Evolutionary conservation across 352 stramenopile genomes (phyloP), one percentile per base, ranked within the genome.

Genomic region (Pythium plurisporium): DNA sequence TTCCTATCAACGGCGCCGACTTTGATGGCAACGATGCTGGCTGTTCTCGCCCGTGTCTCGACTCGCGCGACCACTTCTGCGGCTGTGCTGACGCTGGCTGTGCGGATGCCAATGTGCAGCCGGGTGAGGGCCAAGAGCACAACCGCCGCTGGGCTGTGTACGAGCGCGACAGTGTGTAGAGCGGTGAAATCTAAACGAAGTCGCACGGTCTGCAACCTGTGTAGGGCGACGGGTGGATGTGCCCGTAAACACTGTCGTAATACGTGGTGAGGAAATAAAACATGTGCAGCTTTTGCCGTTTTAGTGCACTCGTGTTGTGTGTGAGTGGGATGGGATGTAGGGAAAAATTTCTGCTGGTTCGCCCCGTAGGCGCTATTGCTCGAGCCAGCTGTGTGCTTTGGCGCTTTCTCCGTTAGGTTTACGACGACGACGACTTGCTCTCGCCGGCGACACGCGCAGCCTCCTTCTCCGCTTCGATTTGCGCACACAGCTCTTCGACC

Each of bases 71-170:
- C 29, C 82, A 94, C 62, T 74, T 77, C 27, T 97, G 89, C 57
- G 89, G 89, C 27, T 97, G 89, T 58, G 76, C 80, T 9, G 89
- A 97, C 52, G 72, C 49, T 49, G 81, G 80, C 19, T 97, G 89
- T 67, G 70, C 59, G 14, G 87, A 91, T 60, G 72, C 79, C 68
- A 74, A 76, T 34, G 75, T 91, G 38, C 34, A n/a, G 23, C 74
- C 74, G 6, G 84, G 83, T 41, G 65, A 84, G 62, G 84, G 82
- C 43, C 82, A 96, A 65, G 82, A 95, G 66, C 86, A 94, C 73
- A 95, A 94, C 72, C 87, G 87, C 50, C 86, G 87, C 48, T 96
- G 87, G 87, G 86, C 86, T 54, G 76, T 96, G 62, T 96, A 95
- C 73, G 83, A 94, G 64, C 83, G 83, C 45, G 73, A 75, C 23